Evolutionary conservation across 2,329 filamentous ascomycete species (phyloP).

Genomic region (Aspergillus calidoustus): DNA sequence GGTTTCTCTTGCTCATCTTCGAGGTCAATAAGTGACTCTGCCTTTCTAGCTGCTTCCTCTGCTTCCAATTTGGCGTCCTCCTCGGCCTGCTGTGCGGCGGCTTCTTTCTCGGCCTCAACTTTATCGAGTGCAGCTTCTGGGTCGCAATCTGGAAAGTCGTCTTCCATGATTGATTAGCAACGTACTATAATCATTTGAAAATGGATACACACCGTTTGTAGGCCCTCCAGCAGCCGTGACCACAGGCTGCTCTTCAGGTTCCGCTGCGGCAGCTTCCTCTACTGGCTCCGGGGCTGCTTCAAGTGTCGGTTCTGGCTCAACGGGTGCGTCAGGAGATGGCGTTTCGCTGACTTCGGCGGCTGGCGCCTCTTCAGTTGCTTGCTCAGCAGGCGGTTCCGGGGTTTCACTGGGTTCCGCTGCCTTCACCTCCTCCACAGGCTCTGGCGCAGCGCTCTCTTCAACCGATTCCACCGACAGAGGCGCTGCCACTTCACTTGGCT

Average conservation of each 20-base stretch:
- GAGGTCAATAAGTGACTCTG: conserved; percentile 17
- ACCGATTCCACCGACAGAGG: conserved; percentile 11
- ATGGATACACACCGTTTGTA: conserved; percentile 31
- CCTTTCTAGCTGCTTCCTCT: conserved; percentile 22
- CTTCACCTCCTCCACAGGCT: conserved; percentile 22
- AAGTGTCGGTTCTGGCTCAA: conserved; percentile 1
- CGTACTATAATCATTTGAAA: conserved; percentile 1
- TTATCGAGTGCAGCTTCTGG: conserved; percentile 34
- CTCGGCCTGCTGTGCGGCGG: conserved; percentile 35
- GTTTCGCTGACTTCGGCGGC: conserved; percentile 8
- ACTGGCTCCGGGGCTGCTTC: neutral
- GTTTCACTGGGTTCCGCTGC: neutral
- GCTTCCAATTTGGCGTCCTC: conserved; percentile 38
- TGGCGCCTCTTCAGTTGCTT: conserved; percentile 21
- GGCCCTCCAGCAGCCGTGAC: conserved; percentile 18
- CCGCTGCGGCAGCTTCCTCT: neutral
- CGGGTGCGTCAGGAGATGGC: conserved; percentile 19
- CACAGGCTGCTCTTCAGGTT: neutral
- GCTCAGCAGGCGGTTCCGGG: conserved; percentile 3
- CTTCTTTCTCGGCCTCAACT: conserved; percentile 42
- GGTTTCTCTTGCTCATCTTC: conserved; percentile 15
- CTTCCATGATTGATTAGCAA: conserved; percentile 31
- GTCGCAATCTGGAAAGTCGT: conserved; percentile 41
- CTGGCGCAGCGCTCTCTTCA: conserved; percentile 10
- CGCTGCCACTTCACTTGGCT: conserved; percentile 2